Base-by-base conservation (phyloP, 345 rosid species). In the Pistacia integerrima region DNA sequence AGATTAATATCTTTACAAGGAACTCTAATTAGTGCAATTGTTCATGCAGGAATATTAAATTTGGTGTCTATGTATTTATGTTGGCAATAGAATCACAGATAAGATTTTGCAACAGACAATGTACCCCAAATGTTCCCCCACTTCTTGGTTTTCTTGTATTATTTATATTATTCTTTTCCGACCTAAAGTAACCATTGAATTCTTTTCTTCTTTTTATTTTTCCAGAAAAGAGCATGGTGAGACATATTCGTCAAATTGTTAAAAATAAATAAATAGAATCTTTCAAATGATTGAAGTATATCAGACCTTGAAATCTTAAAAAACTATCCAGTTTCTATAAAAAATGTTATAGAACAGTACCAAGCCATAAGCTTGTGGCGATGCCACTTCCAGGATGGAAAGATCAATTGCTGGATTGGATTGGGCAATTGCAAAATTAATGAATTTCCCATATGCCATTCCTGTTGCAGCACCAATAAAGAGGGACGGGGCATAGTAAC, bases 381-480 rank as follows among this genome's bases (percentile, higher is more conserved):
- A 89, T 14, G 98, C 98, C 78, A 90, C 95, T 85, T 94, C 98
- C 82, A 93, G 74, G 76, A 94, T 38, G 67, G 97, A 89, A 83
- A 90, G 85, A 76, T 79, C 82, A 70, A 88, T 14, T 4, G 80
- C 80, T 60, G 92, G 85, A 79, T 85, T 77, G 41, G 82, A 82
- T 81, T 89, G 88, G 74, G 91, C 80, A 80, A 91, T 82, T 74
- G 82, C 92, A 67, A 86, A 80, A 80, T 86, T 84, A 82, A 94
- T 86, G 77, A 91, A 77, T 75, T 94, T 93, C 72, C 98, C 98
- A 80, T 93, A 94, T 36, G 98, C 93, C 91, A 93, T 91, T 78
- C 98, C 98, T 49, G 98, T 91, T 52, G 98, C 98, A 59, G 95
- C 98, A 48, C 98, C 98, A 74, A 94, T 93, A 84, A 94, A 94